Base-by-base conservation (phyloP, 2,329 filamentous ascomycete species). In the Aschersonia sp. region DNA sequence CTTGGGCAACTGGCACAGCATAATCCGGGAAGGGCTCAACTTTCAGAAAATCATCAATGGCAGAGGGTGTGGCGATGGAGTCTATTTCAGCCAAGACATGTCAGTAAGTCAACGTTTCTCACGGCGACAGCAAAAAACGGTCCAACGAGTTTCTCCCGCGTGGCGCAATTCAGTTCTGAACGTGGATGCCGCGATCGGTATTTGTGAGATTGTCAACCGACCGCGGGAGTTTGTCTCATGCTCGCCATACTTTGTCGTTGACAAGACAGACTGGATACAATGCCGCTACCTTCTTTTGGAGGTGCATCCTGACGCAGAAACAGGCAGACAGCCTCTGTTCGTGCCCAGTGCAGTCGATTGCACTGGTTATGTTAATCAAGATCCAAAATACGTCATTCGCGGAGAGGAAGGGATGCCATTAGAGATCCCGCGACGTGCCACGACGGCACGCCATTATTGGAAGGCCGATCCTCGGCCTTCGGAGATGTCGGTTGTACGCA, bases 161-260 rank as follows among this genome's bases (percentile, higher is more conserved):
- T 92, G 88, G 89, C 72, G 76, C 1, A 72, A 75, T 39, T 92
- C 85, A 29, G 65, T 71, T 8, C 66, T 95, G 33, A 69, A 73
- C 9, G 68, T 87, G 30, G 56, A 53, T 1, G 56, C 56, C 1
- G 82, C 82, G 1, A 66, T 95, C 43, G 85, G 85, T 33, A 66
- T 96, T 43, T 92, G 89, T 56, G 89, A 96, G 60, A 79, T 96
- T 43, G 79, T 94, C 57, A 95, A 95, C 58, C 70, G 72, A 0
- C 80, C 87, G 0, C 46, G 61, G 0, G 57, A 81, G 43, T 95
- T 85, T 56, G 62, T 72, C 5, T 73, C 67, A 51, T 55, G 7
- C 0, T 53, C 0, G 0, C 82, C 82, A 0, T 78, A 81, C 63
- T 79, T 85, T 44, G 89, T 95, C 7, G 79, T 95, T 1, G 61